Evolutionary conservation across 108 stramenopile species (phyloP), one percentile per base, ranked within the genome.

Genomic region (Nannochloropsis oceanica): DNA sequence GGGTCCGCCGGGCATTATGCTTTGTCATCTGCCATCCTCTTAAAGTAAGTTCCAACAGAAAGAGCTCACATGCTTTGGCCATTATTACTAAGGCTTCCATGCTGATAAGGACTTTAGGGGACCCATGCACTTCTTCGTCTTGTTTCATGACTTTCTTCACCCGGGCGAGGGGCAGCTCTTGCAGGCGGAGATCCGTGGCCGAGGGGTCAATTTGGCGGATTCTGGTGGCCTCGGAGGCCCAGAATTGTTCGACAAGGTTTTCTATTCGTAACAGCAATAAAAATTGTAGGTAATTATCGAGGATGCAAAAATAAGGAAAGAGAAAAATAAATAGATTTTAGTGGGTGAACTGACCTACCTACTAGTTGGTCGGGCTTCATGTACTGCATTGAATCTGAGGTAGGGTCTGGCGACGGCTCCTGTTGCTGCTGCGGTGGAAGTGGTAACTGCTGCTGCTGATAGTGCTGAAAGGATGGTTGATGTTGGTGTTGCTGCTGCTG

Each of bases 61-160:
- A 90, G 0, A 90, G 44, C 79, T 88, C 89, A 44, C 88, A 86
- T 12, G 89, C 89, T 83, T 88, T 90, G 80, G 89, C 87, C 83
- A 90, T 43, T 82, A 90, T 43, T 11, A 90, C 81, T 11, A 87
- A 88, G 18, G 89, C 89, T 34, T 90, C 89, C 8, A 84, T 82
- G 26, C 85, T 86, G 59, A 90, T 89, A 86, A 90, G 59, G 2
- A 73, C 22, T n/a, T 82, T 79, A 9, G 85, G 25, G 44, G 83
- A 25, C n/a, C 85, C 11, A n/a, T 84, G 59, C 27, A 90, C 42
- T 34, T 90, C 89, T 14, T 90, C 89, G 34, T 90, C 89, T 44
- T 85, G 80, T 13, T 87, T 87, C 89, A 90, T 90, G 84, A 90
- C 89, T 73, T 89, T 89, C 89, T 89, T 89, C 44, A 89, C 86